Evolutionary conservation across 176 grass and related monocot species (phyloP), one percentile per base, ranked within the genome.

Genomic region (Raddia distichophylla): DNA sequence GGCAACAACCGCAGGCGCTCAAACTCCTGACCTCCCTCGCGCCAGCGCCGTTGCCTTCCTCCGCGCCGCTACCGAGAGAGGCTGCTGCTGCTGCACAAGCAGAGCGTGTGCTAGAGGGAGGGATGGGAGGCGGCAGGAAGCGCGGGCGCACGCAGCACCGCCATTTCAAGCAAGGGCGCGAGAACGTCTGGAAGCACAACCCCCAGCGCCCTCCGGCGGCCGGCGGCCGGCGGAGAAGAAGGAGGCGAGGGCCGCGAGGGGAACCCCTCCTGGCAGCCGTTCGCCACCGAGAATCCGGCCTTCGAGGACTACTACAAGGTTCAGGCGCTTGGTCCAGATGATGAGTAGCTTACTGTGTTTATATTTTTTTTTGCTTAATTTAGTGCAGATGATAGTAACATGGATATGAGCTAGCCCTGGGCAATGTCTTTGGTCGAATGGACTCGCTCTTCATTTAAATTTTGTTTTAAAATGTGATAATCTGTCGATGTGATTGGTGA

Each of bases 241-340:
- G 89, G 67, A 16, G 22, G 73, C 43, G 71, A 79, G 15, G 86
- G 50, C 5, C 58, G 69, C 17, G 76, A 95, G 10, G 66, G 74
- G 5, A 93, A 91, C 71, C 65, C 81, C 70, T 77, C 86, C 22
- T 99, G 93, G 96, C 86, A 95, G 75, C 91, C 96, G 2, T 99
- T 99, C 37, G 88, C 96, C 68, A 95, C 93, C 14, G 86, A 99
- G 79, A 99, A 95, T 82, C 72, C 67, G 4, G 87, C 59, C 22
- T 99, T 99, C 82, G 91, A 99, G 61, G 96, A 93, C 73, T 99
- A 95, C 72, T 99, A 99, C 86, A 99, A 95, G 95, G 95, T 98
- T 22, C 53, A 6, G 53, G 3, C 16, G 13, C 65, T 65, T 58
- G 16, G 8, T 86, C 71, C 68, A 20, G 74, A 76, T 60, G 44